Evolutionary conservation across 2,329 filamentous ascomycete genomes (phyloP).

Genomic region (Chalara sp.): DNA sequence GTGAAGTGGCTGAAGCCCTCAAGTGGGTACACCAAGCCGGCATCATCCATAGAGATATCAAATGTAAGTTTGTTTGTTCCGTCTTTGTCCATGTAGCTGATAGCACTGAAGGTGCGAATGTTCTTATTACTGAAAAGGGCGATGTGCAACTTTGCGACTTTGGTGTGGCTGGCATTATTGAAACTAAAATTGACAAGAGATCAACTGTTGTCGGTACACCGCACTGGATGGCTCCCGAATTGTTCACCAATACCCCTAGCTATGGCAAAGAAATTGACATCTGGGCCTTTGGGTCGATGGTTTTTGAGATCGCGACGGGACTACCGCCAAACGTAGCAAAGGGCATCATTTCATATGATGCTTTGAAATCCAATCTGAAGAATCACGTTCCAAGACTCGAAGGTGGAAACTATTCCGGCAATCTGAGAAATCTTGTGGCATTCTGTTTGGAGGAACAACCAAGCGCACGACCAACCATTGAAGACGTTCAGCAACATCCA

Average conservation of each 20-base stretch:
- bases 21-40: slow-evolving; percentile 62
- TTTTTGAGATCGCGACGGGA: slow-evolving; percentile 74
- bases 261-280: slow-evolving; percentile 73
- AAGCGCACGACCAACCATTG: slow-evolving; percentile 60
- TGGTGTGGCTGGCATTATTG: slow-evolving; percentile 72
- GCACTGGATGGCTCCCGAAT: slow-evolving; percentile 81
- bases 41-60: slow-evolving; percentile 66
- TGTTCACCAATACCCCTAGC: slow-evolving; percentile 52
- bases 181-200: slow-evolving; percentile 68
- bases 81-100: slow-evolving; percentile 1
- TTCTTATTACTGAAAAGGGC: slow-evolving; percentile 71
- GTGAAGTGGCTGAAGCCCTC: slow-evolving; percentile 60
- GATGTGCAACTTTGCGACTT: slow-evolving; percentile 79
- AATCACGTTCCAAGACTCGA: slow-evolving; percentile 61
- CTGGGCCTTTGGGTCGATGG: slow-evolving; percentile 78
- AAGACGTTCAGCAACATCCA: slow-evolving; percentile 61
- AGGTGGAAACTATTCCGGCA: slow-evolving; percentile 62
- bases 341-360: slow-evolving; percentile 35
- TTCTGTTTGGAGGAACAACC: slow-evolving; percentile 68
- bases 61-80: slow-evolving; percentile 37
- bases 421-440: slow-evolving; percentile 62
- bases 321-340: slow-evolving; percentile 62
- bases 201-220: slow-evolving; percentile 77
- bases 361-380: slow-evolving; percentile 49
- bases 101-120: slow-evolving; percentile 52